Evolutionary conservation across 2,329 filamentous ascomycete genomes (phyloP).

Genomic region (Aspergillus fijiensis): DNA sequence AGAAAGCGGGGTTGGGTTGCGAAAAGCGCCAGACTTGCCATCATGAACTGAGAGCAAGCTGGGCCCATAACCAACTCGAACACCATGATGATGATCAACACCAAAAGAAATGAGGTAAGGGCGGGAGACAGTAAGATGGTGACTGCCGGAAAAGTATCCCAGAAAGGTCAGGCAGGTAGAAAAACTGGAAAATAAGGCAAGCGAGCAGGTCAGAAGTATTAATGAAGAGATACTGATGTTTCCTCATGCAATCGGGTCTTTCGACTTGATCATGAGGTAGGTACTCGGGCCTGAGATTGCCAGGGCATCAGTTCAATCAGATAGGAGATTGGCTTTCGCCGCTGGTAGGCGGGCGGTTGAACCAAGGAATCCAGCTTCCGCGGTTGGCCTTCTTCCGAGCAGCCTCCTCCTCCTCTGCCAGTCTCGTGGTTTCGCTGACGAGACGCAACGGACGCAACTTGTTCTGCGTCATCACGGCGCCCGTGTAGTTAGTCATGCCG

Average conservation of each 20-base stretch:
- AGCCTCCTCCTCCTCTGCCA: constrained; percentile 43
- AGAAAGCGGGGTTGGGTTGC: constrained; percentile 3
- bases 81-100: constrained; percentile 1
- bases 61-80: constrained; percentile 5
- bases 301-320: neutral
- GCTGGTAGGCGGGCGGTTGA: constrained; percentile 39
- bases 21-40: constrained; percentile 5
- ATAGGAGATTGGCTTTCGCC: constrained; percentile 22
- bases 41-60: constrained; percentile 15
- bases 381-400: constrained; percentile 48
- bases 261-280: neutral
- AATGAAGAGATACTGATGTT: constrained; percentile 1
- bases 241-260: neutral
- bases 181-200: constrained; percentile 7
- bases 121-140: constrained; percentile 5
- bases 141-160: neutral
- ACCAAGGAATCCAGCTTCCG: constrained; percentile 50
- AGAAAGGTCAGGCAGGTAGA: neutral
- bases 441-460: constrained; percentile 83
- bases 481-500: constrained; percentile 67
- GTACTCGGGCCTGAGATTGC: neutral
- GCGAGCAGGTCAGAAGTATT: constrained; percentile 2
- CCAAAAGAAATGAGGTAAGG: constrained; percentile 3
- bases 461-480: constrained; percentile 61
- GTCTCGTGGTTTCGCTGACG: constrained; percentile 55